Base-by-base conservation (phyloP, 108 stramenopile genomes). In the Pseudonitzschia delicatissima region DNA sequence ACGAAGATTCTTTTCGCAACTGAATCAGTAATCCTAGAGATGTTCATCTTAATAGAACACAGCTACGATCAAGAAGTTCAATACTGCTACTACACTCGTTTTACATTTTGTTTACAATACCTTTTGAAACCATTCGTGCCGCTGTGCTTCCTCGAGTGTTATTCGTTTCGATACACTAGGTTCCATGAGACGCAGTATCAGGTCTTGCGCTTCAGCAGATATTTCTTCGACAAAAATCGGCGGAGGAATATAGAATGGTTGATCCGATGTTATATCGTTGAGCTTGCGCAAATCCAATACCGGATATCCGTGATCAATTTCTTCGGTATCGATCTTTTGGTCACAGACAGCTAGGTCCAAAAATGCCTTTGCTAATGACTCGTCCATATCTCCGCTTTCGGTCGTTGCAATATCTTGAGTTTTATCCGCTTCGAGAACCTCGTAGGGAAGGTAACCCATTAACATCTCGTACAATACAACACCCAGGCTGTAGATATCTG, bases 401-500 rank as follows among this genome's bases (percentile, higher is more conserved):
- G 42, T 27, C 27, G 1, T 42, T 15, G 2, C 6, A 18, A 29
- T 33, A 21, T 18, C 20, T 27, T 40, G 33, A 12, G 29, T 21
- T 20, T 11, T 0, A 35, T 23, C 26, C 1, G 45, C 31, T 39
- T 49, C 50, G 29, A 63, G 13, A 13, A 76, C 63, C 32, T 75
- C 60, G 44, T 70, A 76, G 8, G 75, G 75, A 3, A 71, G 42
- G 28, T 62, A 52, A 4, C 75, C 75, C 36, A 66, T 62, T 6
- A 76, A 45, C 55, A 71, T 51, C 52, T 76, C 68, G 28, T 47
- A 76, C 12, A 76, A 29, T 4, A 69, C 53, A 33, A 76, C 75
- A 7, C 75, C 75, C 25, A 76, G 53, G 25, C 49, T 35, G 34
- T 76, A 76, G 17, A 76, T 71, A 45, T 76, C 75, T 12, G 51